phyloP scores from a whole-genome alignment of 371 early-diverging fungal species.

The Mortierella polycephala region DNA sequence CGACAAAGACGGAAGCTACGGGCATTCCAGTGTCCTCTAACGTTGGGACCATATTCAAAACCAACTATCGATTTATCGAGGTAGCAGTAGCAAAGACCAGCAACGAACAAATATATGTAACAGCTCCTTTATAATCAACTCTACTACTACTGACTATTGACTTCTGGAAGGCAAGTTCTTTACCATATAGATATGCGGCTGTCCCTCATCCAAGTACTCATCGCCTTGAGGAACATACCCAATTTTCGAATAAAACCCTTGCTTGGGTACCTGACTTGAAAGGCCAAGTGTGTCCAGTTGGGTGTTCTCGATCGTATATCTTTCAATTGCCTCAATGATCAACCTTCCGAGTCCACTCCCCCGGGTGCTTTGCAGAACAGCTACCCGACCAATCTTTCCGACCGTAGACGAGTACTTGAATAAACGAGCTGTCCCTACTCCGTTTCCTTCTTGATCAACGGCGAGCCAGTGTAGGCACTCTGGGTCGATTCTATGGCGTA shows the following conservation, averaged over 20 bases:
- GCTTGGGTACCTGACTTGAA: conserved; percentile 40
- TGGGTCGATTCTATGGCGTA: conserved; percentile 32
- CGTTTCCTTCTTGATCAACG: conserved; percentile 18
- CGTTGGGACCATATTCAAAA: too few relatives aligned
- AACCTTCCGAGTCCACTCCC: conserved; percentile 45
- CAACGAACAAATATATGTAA: too few relatives aligned
- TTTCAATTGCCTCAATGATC: conserved; percentile 43
- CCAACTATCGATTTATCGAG: too few relatives aligned
- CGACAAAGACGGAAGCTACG: too few relatives aligned
- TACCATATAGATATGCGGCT: conserved; percentile 46
- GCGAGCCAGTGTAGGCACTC: conserved; percentile 53
- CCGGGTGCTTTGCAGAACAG: conserved; percentile 38
- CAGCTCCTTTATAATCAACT: not conserved
- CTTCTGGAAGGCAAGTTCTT: conserved; percentile 9
- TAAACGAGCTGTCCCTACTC: conserved; percentile 40
- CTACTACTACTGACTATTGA: not conserved
- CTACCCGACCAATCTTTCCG: conserved; percentile 53
- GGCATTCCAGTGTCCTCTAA: too few relatives aligned
- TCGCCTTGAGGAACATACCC: conserved; percentile 39
- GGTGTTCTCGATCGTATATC: conserved; percentile 15
- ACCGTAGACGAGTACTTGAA: conserved; percentile 31
- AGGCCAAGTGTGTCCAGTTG: conserved; percentile 20
- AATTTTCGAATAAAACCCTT: conserved; percentile 47
- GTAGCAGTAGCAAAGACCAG: too few relatives aligned
- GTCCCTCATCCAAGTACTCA: conserved; percentile 44